phyloP scores from a whole-genome alignment of 2,329 filamentous ascomycete genomes.

The Apiospora phragmitis region DNA sequence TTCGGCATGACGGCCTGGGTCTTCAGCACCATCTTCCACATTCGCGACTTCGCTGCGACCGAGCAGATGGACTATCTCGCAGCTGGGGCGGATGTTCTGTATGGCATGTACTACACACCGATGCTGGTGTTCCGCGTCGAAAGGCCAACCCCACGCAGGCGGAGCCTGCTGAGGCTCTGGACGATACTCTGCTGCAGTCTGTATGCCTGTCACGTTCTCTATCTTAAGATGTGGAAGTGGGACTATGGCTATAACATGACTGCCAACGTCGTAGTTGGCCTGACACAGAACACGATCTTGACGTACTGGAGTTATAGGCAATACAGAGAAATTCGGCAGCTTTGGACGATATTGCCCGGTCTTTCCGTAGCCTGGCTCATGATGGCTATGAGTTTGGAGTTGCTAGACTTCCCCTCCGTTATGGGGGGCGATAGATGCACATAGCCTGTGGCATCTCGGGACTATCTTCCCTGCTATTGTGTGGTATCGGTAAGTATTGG shows the following conservation, averaged over 20 bases:
- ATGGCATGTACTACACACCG: constrained; percentile 83
- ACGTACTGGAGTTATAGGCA: constrained; percentile 75
- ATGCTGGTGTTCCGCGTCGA: constrained; percentile 85
- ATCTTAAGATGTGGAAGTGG: constrained; percentile 84
- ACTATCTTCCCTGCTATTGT: constrained; percentile 85
- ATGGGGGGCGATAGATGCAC: constrained; percentile 82
- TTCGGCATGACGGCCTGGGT: constrained; percentile 82
- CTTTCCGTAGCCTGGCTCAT: constrained; percentile 90
- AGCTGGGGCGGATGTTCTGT: constrained; percentile 85
- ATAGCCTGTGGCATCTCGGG: constrained; percentile 93
- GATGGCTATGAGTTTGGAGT: constrained; percentile 90
- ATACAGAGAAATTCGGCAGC: constrained; percentile 69
- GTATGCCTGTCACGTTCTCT: constrained; percentile 77
- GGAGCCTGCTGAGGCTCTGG: constrained; percentile 69
- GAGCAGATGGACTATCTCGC: constrained; percentile 97
- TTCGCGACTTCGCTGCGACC: constrained; percentile 78
- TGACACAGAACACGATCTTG: constrained; percentile 83
- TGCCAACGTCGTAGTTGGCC: constrained; percentile 82
- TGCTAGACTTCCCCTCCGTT: constrained; percentile 90
- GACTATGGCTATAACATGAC: constrained; percentile 99
- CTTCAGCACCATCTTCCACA: constrained; percentile 91
- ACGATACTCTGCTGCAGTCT: constrained; percentile 69
- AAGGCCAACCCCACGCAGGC: constrained; percentile 42
- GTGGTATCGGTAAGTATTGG: constrained; percentile 84
- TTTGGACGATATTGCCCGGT: constrained; percentile 88